These are phyloP conservation scores for Tripterygium wilfordii DNA, from an alignment of 177 flowering plant species.

Conservation along the genomic window DNA sequence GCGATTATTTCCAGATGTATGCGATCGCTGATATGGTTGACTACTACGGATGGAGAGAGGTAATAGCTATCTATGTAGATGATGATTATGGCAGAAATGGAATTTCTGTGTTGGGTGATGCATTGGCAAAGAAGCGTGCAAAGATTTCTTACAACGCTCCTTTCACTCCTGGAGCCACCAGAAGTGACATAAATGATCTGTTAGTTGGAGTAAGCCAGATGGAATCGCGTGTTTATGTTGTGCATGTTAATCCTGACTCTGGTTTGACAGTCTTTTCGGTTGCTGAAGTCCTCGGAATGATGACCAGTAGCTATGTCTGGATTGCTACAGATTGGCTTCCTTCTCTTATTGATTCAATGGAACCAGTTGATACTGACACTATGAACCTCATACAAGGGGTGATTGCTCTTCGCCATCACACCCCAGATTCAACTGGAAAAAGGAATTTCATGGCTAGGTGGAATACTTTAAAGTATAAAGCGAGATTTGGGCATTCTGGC, in stretches of 20 bases:
- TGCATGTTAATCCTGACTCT: constrained; percentile 78
- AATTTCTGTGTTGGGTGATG: constrained; percentile 66
- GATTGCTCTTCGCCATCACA: constrained; percentile 67
- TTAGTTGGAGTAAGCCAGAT: constrained; percentile 47
- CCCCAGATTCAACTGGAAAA: constrained; percentile 48
- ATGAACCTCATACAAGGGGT: constrained; percentile 74
- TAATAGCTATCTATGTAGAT: constrained; percentile 75
- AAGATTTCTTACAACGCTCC: constrained; percentile 77
- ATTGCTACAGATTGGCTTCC: constrained; percentile 92
- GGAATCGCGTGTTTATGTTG: constrained; percentile 85
- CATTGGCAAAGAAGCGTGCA: constrained; percentile 58
- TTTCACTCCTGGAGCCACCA: constrained; percentile 43
- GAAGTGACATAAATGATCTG: constrained; percentile 37
- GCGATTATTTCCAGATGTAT: constrained; percentile 73
- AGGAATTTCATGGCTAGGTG: constrained; percentile 41
- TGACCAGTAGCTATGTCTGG: constrained; percentile 73
- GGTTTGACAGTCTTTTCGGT: constrained; percentile 49
- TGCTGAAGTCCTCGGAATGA: constrained; percentile 64
- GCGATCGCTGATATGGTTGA: constrained; percentile 75
- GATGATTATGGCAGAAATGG: constrained; percentile 90
- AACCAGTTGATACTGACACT: constrained; percentile 21
- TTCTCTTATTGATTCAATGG: constrained; percentile 52
- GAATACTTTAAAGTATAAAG: constrained; percentile 29
- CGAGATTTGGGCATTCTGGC: constrained; percentile 25
- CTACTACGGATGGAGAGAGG: constrained; percentile 66